Conservation (phyloP, 805 yeast genomes). For the Isabelozyma rhagii region DNA sequence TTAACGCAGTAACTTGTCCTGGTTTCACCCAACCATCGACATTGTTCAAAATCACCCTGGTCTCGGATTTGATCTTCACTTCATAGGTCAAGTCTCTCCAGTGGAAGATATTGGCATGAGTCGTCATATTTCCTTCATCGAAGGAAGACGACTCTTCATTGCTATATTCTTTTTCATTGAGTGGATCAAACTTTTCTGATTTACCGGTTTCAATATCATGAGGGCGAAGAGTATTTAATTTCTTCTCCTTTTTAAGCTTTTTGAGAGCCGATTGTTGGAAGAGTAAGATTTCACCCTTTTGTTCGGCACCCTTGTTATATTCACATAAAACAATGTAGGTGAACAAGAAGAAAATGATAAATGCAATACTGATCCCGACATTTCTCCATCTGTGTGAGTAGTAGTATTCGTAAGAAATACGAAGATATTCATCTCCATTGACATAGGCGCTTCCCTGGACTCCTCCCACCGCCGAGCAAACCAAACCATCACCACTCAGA, state of each 20-base stretch:
- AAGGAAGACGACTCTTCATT: not conserved
- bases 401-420: slow-evolving; percentile 41
- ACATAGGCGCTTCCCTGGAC: slow-evolving; percentile 18
- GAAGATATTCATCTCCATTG: slow-evolving; percentile 27
- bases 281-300: slow-evolving; percentile 68
- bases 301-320: slow-evolving; percentile 57
- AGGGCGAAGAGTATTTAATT: not conserved
- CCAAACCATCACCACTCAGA: slow-evolving; percentile 4
- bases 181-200: not conserved
- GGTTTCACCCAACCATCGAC: slow-evolving; percentile 86
- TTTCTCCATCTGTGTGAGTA: slow-evolving; percentile 57
- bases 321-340: slow-evolving; percentile 57
- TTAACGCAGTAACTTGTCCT: slow-evolving; percentile 74
- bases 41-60: slow-evolving; percentile 56
- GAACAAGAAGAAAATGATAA: slow-evolving; percentile 49
- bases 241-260: slow-evolving; percentile 13
- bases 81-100: slow-evolving; percentile 77
- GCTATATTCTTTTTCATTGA: not conserved
- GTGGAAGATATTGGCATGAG: slow-evolving; percentile 54
- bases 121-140: slow-evolving; percentile 20
- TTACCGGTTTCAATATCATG: not conserved
- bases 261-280: slow-evolving; percentile 51
- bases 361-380: slow-evolving; percentile 60
- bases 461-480: slow-evolving; percentile 24
- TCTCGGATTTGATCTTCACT: slow-evolving; percentile 58